Conservation (phyloP, 345 rosid species). For the Arabis alpina region DNA sequence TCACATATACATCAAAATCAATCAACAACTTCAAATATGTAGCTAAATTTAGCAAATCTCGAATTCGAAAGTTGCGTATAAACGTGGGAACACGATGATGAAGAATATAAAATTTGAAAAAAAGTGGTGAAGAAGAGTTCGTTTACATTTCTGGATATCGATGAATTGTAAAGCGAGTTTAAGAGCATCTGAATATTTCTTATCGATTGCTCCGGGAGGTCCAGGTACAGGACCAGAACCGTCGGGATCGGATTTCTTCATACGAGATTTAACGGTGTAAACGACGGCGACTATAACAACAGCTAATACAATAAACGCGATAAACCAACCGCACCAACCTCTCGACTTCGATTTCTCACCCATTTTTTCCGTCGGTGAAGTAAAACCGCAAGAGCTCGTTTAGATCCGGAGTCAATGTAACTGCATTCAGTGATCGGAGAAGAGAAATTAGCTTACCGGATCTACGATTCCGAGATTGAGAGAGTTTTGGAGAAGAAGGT, state of each 20-base stretch:
- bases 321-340: conserved; percentile 74
- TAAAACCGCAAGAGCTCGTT: no score
- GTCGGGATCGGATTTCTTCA: conserved; percentile 48
- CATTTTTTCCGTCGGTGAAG: conserved; percentile 47
- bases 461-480: conserved; percentile 20
- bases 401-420: conserved; percentile 34
- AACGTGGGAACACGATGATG: conserved; percentile 24
- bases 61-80: background rate
- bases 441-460: conserved; percentile 9
- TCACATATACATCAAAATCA: no score
- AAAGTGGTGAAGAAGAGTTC: background rate
- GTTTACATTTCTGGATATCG: conserved; percentile 84
- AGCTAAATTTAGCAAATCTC: background rate
- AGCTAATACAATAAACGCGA: conserved; percentile 53
- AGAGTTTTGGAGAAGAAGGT: background rate
- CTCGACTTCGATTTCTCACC: conserved; percentile 63
- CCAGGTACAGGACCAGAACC: conserved; percentile 67
- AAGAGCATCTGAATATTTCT: conserved; percentile 83
- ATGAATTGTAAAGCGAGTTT: conserved; percentile 81
- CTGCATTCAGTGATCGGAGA: background rate
- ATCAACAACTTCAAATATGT: background rate
- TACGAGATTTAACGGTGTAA: conserved; percentile 54
- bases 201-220: conserved; percentile 82
- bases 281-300: conserved; percentile 66
- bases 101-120: background rate